phyloP scores from a whole-genome alignment of 345 rosid species.

The Cochlearia excelsa region DNA sequence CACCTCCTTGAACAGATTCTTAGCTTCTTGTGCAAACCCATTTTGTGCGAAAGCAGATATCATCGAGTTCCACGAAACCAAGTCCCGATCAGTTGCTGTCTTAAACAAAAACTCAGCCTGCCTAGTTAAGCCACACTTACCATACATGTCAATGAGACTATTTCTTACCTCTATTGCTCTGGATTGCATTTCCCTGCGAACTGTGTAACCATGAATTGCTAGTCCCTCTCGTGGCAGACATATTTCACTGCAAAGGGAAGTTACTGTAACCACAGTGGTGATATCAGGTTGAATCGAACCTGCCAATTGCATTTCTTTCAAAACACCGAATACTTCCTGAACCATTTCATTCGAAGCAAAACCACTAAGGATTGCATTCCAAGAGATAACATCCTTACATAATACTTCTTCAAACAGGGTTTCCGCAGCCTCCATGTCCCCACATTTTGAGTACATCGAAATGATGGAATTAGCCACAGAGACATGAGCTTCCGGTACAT shows the following conservation, averaged over 20 bases:
- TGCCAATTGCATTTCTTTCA: conserved; percentile 44
- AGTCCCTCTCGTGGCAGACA: conserved; percentile 46
- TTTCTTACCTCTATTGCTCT: conserved; percentile 37
- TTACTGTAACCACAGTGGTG: conserved; percentile 41
- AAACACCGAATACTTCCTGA: conserved; percentile 42
- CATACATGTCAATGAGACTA: conserved; percentile 46
- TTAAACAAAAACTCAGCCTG: conserved; percentile 44
- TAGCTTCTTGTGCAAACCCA: conserved; percentile 36
- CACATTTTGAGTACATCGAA: conserved; percentile 48
- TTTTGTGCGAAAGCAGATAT: conserved; percentile 42
- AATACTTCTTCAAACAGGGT: conserved; percentile 36
- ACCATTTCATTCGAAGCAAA: conserved; percentile 45
- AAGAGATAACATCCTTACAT: conserved; percentile 45
- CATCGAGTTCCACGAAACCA: conserved; percentile 53
- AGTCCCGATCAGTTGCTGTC: conserved; percentile 33
- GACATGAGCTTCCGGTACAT: conserved; percentile 23
- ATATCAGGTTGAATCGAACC: conserved; percentile 40
- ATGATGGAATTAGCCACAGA: conserved; percentile 58
- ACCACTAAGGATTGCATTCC: conserved; percentile 57
- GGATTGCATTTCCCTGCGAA: conserved; percentile 38
- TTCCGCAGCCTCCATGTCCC: conserved; percentile 42
- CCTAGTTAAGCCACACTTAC: conserved; percentile 37
- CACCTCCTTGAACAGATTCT: conserved; percentile 43
- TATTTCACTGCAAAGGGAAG: conserved; percentile 41
- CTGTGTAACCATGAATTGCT: conserved; percentile 44